Evolutionary conservation across 106 monocot species (phyloP), one percentile per base, ranked within the genome.

Genomic region (Dioscorea dumetorum): DNA sequence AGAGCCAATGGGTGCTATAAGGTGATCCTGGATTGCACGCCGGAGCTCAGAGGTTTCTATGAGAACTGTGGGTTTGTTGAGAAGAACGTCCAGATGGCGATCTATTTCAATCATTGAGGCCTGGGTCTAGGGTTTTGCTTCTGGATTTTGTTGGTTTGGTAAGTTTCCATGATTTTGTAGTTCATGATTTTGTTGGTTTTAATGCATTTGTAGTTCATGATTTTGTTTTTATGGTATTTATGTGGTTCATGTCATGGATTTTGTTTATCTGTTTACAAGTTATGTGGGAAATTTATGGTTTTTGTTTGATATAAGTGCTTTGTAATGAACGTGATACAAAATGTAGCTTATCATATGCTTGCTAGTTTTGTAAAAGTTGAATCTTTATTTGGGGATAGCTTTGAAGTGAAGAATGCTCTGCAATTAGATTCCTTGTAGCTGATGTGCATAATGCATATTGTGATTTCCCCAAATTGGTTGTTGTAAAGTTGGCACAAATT

Each of bases 61-160:
- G 83, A 81, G 74, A 87, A 81, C 61, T 94, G 85, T 28, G 90
- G 94, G 24, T 94, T 88, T 51, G 63, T 57, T 57, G 87, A 94
- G 85, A 94, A 87, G 87, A 85, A 75, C 24, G 78, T 94, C 62
- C 90, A 94, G 73, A 90, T 94, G 94, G 87, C 90, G 0, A 35
- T 87, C 17, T 88, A 94, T 78, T 90, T 94, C 15, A 50, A 66
- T 16, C 66, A 66, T 22, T 66, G 41, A 48, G 4, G 34, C 13
- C 11, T 32, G 32, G 51, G 13, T 41, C 10, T 41, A 41, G 41
- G 41, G 41, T 41, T 68, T 54, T 6, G 24, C 14, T 68, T 51
- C 20, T 24, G 16, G 4, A 23, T 51, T 65, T 21, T 12, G 33
- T 49, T 50, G 8, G 49, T 49, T 67, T 12, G 32, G 63, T 63